phyloP scores from a whole-genome alignment of 495 filamentous ascomycete species.

The Aspergillus kassunensis region DNA sequence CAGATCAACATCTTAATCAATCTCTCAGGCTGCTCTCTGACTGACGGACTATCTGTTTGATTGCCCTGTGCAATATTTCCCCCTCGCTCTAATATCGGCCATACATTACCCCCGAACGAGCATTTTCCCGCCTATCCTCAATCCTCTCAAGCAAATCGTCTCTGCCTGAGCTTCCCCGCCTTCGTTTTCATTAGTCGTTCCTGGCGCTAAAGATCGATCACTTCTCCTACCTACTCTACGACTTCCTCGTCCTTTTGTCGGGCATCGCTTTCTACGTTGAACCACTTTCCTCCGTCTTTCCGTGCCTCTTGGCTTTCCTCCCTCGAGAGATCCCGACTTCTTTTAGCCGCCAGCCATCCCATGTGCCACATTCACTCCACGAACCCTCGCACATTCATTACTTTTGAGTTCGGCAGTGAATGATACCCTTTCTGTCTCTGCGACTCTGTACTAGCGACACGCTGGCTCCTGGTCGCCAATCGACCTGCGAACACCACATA shows the following conservation, averaged over 20 bases:
- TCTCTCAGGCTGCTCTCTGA: too few species aligned
- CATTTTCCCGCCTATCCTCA: conserved; percentile 1
- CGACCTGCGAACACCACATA: not conserved
- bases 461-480: not conserved
- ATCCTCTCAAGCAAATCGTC: not conserved
- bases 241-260: not conserved
- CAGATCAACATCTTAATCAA: not conserved
- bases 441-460: not conserved
- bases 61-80: too few species aligned
- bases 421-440: not conserved
- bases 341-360: conserved; percentile 17
- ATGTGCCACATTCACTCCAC: conserved; percentile 18
- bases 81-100: too few species aligned
- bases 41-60: too few species aligned
- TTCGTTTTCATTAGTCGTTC: conserved; percentile 6
- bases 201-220: conserved; percentile 9
- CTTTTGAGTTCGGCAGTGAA: not conserved
- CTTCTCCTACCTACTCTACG: not conserved
- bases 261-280: too few species aligned
- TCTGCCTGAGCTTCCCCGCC: conserved; percentile 19
- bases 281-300: not conserved
- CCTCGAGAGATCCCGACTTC: not conserved
- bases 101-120: not conserved
- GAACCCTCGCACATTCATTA: conserved; percentile 4
- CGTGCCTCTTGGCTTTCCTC: not conserved